Evolutionary conservation across 306 rosid species (phyloP).

Genomic region (Trifolium subterraneum): DNA sequence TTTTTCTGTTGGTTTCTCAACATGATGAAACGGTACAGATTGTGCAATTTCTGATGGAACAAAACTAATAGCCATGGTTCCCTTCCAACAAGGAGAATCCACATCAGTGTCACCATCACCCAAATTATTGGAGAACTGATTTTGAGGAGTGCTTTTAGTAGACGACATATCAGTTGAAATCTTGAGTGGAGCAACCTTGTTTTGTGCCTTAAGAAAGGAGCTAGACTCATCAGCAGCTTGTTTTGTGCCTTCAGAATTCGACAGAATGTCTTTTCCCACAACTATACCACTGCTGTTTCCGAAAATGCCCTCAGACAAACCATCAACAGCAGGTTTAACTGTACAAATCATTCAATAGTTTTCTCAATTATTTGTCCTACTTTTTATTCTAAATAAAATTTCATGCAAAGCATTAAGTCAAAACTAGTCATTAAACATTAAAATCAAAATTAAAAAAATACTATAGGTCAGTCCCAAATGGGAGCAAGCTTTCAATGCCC

Average conservation of each 20-base stretch:
- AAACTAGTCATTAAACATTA: background rate
- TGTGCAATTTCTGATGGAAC: slow-evolving; percentile 45
- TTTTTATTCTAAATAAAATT: background rate
- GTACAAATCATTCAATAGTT: slow-evolving; percentile 44
- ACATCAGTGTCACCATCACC: slow-evolving; percentile 61
- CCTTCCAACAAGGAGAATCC: slow-evolving; percentile 79
- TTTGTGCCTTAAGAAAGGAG: slow-evolving; percentile 30
- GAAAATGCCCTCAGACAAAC: slow-evolving; percentile 35
- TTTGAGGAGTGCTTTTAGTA: slow-evolving; percentile 42
- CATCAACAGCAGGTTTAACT: slow-evolving; percentile 48
- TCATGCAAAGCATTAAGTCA: slow-evolving; percentile 17
- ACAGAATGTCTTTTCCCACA: slow-evolving; percentile 43
- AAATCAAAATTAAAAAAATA: slow-evolving; percentile 7
- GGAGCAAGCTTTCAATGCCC: slow-evolving; percentile 26
- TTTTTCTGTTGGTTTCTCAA: slow-evolving; percentile 47
- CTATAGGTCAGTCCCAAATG: slow-evolving; percentile 1
- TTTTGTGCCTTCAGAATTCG: slow-evolving; percentile 36
- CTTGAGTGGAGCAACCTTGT: slow-evolving; percentile 38
- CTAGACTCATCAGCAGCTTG: slow-evolving; percentile 36
- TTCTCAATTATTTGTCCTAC: background rate
- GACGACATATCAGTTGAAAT: slow-evolving; percentile 43
- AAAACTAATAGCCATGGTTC: slow-evolving; percentile 45
- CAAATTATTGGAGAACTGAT: slow-evolving; percentile 38
- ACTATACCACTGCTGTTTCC: slow-evolving; percentile 11
- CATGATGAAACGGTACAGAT: slow-evolving; percentile 35